Conservation (phyloP, 2,329 filamentous ascomycete species). For the Nothophoma quercina region DNA sequence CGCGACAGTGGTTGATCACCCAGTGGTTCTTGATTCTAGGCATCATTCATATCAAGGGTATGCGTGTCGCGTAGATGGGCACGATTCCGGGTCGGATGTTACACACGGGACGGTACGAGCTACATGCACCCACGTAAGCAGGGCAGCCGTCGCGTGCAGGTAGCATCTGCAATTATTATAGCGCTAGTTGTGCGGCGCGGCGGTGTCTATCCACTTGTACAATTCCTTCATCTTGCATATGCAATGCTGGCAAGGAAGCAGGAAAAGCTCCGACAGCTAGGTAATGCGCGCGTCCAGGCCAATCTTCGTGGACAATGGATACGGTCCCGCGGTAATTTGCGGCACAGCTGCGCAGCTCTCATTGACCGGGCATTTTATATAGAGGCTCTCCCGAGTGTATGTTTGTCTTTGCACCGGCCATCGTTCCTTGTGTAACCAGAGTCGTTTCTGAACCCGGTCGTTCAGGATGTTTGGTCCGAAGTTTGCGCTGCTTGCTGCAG, state of each 20-base stretch:
- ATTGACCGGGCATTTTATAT: neutral
- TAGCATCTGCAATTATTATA: neutral
- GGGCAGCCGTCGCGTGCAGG: neutral
- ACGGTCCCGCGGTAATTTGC: neutral
- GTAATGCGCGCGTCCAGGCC: neutral
- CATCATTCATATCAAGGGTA: neutral
- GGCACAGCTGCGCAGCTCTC: neutral
- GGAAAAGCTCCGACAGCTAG: constrained; percentile 7
- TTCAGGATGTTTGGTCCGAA: constrained; percentile 16
- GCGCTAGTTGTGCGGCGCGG: constrained; percentile 1
- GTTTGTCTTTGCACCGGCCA: neutral
- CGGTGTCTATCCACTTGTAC: constrained; percentile 2
- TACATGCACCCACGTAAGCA: neutral
- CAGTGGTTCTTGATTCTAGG: neutral
- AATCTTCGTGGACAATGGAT: neutral
- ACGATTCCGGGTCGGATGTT: neutral
- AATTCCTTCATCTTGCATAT: neutral
- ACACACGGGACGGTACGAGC: neutral
- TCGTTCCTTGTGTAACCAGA: neutral
- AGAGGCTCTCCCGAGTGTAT: neutral
- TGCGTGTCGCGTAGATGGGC: neutral
- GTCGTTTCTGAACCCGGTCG: neutral
- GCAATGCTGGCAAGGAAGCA: neutral
- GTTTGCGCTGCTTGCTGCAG: constrained; percentile 16
- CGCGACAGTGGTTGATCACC: neutral